Conservation (phyloP, 2,329 filamentous ascomycete genomes). For the Talaromyces sp. region DNA sequence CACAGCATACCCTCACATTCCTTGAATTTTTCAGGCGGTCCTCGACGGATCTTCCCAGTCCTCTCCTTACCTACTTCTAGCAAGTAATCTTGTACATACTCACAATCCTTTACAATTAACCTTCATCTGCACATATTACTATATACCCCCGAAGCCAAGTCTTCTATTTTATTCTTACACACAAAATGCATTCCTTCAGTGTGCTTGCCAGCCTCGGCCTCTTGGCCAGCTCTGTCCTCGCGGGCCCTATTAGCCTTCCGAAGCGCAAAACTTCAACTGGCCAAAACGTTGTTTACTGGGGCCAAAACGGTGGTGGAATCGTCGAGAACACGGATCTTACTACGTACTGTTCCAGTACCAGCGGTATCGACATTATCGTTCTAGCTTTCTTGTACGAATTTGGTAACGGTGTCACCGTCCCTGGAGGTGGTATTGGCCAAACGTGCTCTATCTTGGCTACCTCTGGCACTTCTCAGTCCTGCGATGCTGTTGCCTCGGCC, state of each 20-base stretch:
- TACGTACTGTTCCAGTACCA: constrained; percentile 36
- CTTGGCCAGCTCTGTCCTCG: constrained; percentile 10
- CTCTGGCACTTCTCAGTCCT: constrained; percentile 23
- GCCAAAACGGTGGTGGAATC: constrained; percentile 16
- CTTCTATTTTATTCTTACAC: background rate
- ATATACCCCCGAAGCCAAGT: background rate
- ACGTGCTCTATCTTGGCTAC: constrained; percentile 3
- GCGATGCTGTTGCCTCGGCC: constrained; percentile 38
- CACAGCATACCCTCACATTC: constrained; percentile 7
- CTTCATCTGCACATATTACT: constrained; percentile 6
- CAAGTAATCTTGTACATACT: constrained; percentile 3
- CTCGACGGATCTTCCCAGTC: constrained; percentile 8
- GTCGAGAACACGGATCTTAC: constrained; percentile 13
- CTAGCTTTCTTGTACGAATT: constrained; percentile 45
- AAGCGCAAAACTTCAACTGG: constrained; percentile 7
- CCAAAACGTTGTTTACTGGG: constrained; percentile 15
- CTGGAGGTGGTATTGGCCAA: constrained; percentile 9
- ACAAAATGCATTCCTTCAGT: constrained; percentile 9
- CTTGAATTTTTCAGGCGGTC: constrained; percentile 11
- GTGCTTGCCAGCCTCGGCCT: constrained; percentile 5
- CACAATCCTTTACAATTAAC: constrained; percentile 4
- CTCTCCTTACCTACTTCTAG: constrained; percentile 8
- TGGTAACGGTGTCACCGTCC: constrained; percentile 22
- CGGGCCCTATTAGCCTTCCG: constrained; percentile 7
- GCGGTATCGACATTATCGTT: constrained; percentile 45